phyloP scores from a whole-genome alignment of 2,329 filamentous ascomycete genomes.

The Talaromyces sp. region DNA sequence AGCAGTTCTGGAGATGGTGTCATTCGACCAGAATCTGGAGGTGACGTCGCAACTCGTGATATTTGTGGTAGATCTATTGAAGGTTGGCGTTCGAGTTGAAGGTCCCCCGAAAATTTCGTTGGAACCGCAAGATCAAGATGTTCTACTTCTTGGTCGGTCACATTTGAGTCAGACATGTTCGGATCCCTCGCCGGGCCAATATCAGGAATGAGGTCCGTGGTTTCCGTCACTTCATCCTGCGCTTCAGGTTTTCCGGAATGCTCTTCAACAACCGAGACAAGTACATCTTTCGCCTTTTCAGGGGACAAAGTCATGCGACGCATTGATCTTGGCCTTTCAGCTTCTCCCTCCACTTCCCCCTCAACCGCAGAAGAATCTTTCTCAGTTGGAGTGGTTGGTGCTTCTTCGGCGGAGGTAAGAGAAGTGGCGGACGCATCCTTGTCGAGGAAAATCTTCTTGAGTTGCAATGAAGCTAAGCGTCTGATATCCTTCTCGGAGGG shows the following conservation, averaged over 20 bases:
- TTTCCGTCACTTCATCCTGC: conserved; percentile 20
- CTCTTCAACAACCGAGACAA: conserved; percentile 62
- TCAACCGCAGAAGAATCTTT: conserved; percentile 25
- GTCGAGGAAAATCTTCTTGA: conserved; percentile 92
- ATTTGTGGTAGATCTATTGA: conserved; percentile 13
- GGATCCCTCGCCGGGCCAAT: conserved; percentile 17
- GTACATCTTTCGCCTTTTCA: conserved; percentile 59
- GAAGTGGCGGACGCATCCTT: conserved; percentile 74
- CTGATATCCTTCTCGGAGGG: conserved; percentile 94
- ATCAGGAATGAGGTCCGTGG: conserved; percentile 17
- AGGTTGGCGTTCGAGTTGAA: conserved; percentile 12
- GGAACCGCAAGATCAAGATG: conserved; percentile 57
- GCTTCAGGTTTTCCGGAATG: conserved; percentile 43
- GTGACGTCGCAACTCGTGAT: conserved; percentile 11
- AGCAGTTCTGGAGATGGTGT: conserved; percentile 16
- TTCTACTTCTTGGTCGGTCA: conserved; percentile 47
- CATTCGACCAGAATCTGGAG: conserved; percentile 12
- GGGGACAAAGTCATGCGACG: conserved; percentile 48
- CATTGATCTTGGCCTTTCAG: conserved; percentile 28
- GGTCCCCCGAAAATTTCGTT: conserved; percentile 23
- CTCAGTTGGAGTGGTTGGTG: conserved; percentile 44
- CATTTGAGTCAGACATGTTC: conserved; percentile 20
- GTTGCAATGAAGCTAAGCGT: conserved; percentile 81
- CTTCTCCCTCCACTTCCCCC: conserved; percentile 26
- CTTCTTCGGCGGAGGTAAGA: conserved; percentile 63